Evolutionary conservation across 2,329 filamentous ascomycete species (phyloP).

Genomic region (Hypomyces rosellus): DNA sequence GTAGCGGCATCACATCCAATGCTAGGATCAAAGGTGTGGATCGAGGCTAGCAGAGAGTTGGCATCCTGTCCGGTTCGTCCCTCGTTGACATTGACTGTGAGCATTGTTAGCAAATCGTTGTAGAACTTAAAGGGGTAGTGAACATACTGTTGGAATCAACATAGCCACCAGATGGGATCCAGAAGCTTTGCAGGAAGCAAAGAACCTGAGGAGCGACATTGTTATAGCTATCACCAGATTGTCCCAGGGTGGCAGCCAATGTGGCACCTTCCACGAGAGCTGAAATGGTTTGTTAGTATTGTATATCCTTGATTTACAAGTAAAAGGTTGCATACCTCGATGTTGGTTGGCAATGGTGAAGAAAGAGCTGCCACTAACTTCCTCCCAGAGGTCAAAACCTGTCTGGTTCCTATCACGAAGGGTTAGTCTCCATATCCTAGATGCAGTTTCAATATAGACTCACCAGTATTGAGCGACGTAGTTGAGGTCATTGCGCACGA

Average conservation of each 20-base stretch:
- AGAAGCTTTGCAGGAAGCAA: conserved; percentile 70
- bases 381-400: conserved; percentile 78
- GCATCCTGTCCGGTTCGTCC: conserved; percentile 64
- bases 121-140: background rate
- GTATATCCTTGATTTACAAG: background rate
- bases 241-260: conserved; percentile 58
- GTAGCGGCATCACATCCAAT: conserved; percentile 61
- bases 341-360: conserved; percentile 69
- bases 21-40: conserved; percentile 63
- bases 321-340: conserved; percentile 40
- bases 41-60: conserved; percentile 61
- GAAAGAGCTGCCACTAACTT: conserved; percentile 69
- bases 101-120: background rate
- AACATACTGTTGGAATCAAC: conserved; percentile 57
- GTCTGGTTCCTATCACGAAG: conserved; percentile 40
- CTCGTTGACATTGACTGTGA: conserved; percentile 47
- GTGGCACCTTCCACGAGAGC: conserved; percentile 60
- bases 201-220: conserved; percentile 62
- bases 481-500: conserved; percentile 67
- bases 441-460: conserved; percentile 7
- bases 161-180: conserved; percentile 54
- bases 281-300: conserved; percentile 12
- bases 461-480: conserved; percentile 70
- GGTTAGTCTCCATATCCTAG: background rate
- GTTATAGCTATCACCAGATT: conserved; percentile 54